These are phyloP conservation scores for Candida mattraensis DNA, from an alignment of 805 yeast species.

Conservation along the genomic window DNA sequence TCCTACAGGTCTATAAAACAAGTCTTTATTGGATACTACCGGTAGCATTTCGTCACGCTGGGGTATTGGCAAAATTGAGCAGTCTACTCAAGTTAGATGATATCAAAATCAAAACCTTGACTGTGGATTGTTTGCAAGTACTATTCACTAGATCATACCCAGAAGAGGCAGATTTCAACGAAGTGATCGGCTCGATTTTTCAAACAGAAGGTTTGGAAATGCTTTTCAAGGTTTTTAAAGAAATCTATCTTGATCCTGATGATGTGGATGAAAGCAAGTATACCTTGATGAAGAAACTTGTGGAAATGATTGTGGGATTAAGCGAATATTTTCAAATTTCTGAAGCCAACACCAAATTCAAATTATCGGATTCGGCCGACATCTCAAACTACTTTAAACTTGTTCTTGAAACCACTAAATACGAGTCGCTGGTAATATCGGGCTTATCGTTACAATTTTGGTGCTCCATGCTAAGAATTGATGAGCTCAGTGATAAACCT, in stretches of 20 bases:
- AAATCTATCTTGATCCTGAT: conserved; percentile 61
- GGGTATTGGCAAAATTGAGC: conserved; percentile 64
- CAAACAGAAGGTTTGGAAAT: conserved; percentile 70
- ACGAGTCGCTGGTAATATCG: conserved; percentile 84
- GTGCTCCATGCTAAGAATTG: conserved; percentile 86
- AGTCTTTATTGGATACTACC: conserved; percentile 92
- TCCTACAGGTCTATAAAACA: conserved; percentile 81
- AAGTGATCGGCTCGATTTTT: conserved; percentile 78
- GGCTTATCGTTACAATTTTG: conserved; percentile 92
- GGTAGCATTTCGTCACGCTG: conserved; percentile 62
- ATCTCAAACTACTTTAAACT: conserved; percentile 66
- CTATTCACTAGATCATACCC: conserved; percentile 78
- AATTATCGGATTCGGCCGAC: conserved; percentile 55
- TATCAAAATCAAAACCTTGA: conserved; percentile 71
- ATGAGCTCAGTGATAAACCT: conserved; percentile 60
- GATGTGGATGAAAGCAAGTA: conserved; percentile 73
- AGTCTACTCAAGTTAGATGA: conserved; percentile 55
- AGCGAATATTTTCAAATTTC: conserved; percentile 63
- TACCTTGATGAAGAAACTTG: conserved; percentile 82
- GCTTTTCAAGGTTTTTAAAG: conserved; percentile 60
- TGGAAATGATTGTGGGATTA: conserved; percentile 87
- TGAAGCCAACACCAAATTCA: conserved; percentile 24
- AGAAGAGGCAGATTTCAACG: conserved; percentile 66
- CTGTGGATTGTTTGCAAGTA: conserved; percentile 88
- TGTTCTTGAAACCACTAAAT: conserved; percentile 77